Base-by-base conservation (phyloP, 2,329 filamentous ascomycete species). In the Penicillium brasilianum region DNA sequence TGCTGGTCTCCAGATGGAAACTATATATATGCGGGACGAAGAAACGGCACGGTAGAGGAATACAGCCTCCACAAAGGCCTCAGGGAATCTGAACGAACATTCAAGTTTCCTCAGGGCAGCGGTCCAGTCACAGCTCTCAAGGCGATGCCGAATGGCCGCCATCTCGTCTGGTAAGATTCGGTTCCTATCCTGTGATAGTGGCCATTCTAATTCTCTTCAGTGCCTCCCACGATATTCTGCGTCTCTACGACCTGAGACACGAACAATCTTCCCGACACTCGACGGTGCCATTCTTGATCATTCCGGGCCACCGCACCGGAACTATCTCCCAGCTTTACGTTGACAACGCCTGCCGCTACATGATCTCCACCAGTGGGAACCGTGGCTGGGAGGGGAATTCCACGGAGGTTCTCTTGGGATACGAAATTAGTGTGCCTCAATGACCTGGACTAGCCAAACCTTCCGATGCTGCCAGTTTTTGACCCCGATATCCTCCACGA, bases 1-100 rank as follows among this genome's bases (percentile, higher is more conserved):
- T 97, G 93, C 80, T 99, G 95, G 95, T 94, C 90, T 57, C 93
- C 93, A 0, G 91, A 97, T 74, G 95, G 95, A 14, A 98, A 98
- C 77, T 92, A 87, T 77, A 93, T 99, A 70, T 99, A 97, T 77
- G 93, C 91, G 0, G 95, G 95, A 0, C 84, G 95, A 30, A 85
- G 95, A 60, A 98, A 98, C 76, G 87, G 92, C 55, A 96, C 92
- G 0, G 95, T 99, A 0, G 95, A 99, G 69, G 95, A 99, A 77
- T 99, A 91, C 77, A 92, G 88, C 71, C 83, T 99, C 18, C 92
- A 95, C 74, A 92, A 93, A 70, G 85, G 88, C 1, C 84, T 92
- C 1, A 90, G 90, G 78, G 84, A 87, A 65, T 89, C 93, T 0
- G 87, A 91, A 69, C 85, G 95, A 36, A 87, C 88, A 0, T 90